Base-by-base conservation (phyloP, 805 yeast species). In the Cyberlindnera japonica region DNA sequence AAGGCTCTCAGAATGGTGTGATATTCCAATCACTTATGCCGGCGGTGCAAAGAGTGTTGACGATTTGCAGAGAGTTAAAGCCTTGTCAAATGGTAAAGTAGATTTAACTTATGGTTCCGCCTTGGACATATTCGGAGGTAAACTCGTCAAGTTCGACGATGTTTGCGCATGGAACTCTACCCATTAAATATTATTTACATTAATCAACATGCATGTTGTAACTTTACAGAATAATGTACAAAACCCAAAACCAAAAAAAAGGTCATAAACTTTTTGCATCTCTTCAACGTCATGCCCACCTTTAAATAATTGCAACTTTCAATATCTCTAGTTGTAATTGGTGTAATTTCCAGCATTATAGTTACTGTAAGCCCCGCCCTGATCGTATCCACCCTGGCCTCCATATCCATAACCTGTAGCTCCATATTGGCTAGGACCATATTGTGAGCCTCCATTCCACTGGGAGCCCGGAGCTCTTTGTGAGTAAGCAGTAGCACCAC, bases 71-170 rank as follows among this genome's bases (percentile, higher is more conserved):
- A 64, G 72, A 19, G 98, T 93, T 3, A 61, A 79, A 9, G 45
- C 59, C 32, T 65, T 93, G 54, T 87, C 96, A 57, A 55, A 64
- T 3, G 95, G 95, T 3, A 82, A 75, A 54, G 96, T 93, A 12
- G 98, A 93, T 58, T 68, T 93, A 58, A 93, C 99, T 0, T 90
- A 67, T 56, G 99, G 99, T 2, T 84, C 95, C 58, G 83, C 97
- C 0, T 65, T 93, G 39, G 99, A 93, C 59, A 87, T 93, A 10
- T 93, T 91, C 68, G 99, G 99, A 1, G 99, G 99, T 0, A 59
- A 63, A 5, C 61, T 84, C 39, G 96, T 93, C 25, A 77, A 69
- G 54, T 89, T 88, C 54, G 69, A 68, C 2, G 96, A 89, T 5
- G 77, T 88, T 41, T 79, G 85, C 25, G 54, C 55, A 24, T 90